Evolutionary conservation across 441 rosid genomes (phyloP).

Genomic region (Gossypium trilobum): DNA sequence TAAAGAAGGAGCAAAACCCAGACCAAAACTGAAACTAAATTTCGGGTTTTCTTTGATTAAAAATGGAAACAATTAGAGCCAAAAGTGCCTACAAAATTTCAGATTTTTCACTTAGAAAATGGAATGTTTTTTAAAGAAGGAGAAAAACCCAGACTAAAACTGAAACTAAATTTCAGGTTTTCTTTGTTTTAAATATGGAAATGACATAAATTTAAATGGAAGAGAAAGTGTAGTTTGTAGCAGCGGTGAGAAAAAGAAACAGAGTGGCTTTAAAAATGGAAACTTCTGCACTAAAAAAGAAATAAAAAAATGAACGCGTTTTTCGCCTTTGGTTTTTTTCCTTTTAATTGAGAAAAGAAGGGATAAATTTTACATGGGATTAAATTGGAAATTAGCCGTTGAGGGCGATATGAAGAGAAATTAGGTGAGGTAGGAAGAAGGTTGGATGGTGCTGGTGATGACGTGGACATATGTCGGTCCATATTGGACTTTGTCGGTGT

Average conservation of each 20-base stretch:
- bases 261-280: no score
- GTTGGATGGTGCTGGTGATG: constrained; percentile 13
- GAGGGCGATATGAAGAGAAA: constrained; percentile 23
- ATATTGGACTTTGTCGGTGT: constrained; percentile 30
- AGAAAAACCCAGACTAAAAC: not conserved
- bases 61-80: no score
- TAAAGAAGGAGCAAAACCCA: not conserved
- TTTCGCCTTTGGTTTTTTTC: not conserved
- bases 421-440: constrained; percentile 16
- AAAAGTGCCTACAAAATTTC: not conserved
- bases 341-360: no score
- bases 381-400: constrained; percentile 55
- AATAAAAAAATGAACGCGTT: no score
- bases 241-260: no score
- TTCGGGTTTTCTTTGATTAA: not conserved
- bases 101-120: not conserved
- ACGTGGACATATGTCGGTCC: constrained; percentile 42
- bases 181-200: not conserved
- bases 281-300: no score
- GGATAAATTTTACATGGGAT: constrained; percentile 20
- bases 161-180: not conserved
- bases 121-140: not conserved
- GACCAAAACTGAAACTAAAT: not conserved
- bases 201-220: no score
- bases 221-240: no score